Evolutionary conservation across 306 rosid species (phyloP).

Genomic region (Ceratonia siliqua): DNA sequence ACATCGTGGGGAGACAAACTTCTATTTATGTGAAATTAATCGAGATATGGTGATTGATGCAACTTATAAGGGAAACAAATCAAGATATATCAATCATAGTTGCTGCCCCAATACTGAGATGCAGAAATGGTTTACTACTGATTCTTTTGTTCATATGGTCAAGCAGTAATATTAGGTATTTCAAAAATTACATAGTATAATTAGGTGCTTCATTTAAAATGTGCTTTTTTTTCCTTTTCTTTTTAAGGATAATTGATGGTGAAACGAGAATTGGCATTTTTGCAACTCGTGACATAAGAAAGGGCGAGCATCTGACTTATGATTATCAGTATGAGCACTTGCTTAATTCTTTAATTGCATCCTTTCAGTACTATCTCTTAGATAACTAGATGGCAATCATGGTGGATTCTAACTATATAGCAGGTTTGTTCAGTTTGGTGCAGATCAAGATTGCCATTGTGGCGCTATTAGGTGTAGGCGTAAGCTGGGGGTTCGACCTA

Average conservation of each 20-base stretch:
- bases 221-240: not conserved
- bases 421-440: constrained; percentile 99
- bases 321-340: constrained; percentile 87
- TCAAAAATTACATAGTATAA: constrained; percentile 4
- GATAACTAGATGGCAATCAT: not conserved
- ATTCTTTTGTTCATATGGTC: constrained; percentile 39
- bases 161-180: not conserved
- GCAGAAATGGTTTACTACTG: constrained; percentile 82
- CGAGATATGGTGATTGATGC: constrained; percentile 99
- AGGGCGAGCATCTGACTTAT: constrained; percentile 94
- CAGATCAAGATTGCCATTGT: constrained; percentile 99
- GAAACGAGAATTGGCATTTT: constrained; percentile 96
- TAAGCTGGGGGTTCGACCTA: constrained; percentile 85
- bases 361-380: not conserved
- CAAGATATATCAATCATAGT: constrained; percentile 95
- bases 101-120: constrained; percentile 98
- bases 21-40: constrained; percentile 92
- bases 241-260: constrained; percentile 85
- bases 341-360: constrained; percentile 31
- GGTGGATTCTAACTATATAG: constrained; percentile 61
- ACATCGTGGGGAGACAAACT: constrained; percentile 92
- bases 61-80: constrained; percentile 92
- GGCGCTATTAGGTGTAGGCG: constrained; percentile 85
- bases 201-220: constrained; percentile 31
- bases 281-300: constrained; percentile 66